phyloP scores from a whole-genome alignment of 2,329 filamentous ascomycete genomes.

The Mycogone perniciosa region DNA sequence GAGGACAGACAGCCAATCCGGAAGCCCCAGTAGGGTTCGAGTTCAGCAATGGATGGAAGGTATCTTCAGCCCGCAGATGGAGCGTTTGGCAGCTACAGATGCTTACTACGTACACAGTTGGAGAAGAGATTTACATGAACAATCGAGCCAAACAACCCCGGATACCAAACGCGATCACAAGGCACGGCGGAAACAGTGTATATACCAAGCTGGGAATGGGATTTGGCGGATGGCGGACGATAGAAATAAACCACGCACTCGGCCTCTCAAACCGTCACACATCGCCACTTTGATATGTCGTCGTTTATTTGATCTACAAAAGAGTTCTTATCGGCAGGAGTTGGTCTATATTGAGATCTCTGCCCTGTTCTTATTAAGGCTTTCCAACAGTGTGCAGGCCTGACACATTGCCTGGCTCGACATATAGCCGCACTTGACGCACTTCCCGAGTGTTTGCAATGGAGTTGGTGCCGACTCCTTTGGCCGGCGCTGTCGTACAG shows the following conservation, averaged over 20 bases:
- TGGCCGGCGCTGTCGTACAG: conserved; percentile 24
- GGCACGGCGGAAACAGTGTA: conserved; percentile 13
- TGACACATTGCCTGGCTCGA: conserved; percentile 93
- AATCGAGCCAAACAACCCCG: conserved; percentile 6
- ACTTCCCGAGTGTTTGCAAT: conserved; percentile 75
- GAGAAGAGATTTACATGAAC: conserved; percentile 47
- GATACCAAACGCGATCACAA: conserved; percentile 7
- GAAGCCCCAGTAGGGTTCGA: conserved; percentile 55
- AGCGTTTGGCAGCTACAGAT: background rate
- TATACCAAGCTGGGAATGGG: conserved; percentile 2
- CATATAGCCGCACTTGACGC: conserved; percentile 86
- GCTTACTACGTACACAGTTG: conserved; percentile 32
- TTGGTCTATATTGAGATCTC: conserved; percentile 46
- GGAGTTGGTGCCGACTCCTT: conserved; percentile 29
- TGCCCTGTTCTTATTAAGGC: conserved; percentile 72
- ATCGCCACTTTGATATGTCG: background rate
- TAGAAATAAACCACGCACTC: conserved; percentile 15
- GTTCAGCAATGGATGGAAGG: conserved; percentile 58
- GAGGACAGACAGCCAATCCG: conserved; percentile 52
- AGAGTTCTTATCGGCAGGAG: conserved; percentile 7
- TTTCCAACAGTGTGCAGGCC: conserved; percentile 83
- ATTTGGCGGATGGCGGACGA: background rate
- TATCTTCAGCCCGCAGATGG: conserved; percentile 29
- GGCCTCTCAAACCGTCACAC: conserved; percentile 1
- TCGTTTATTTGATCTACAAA: conserved; percentile 11